Base-by-base conservation (phyloP, 257 asterid species). In the Plantago ovata region DNA sequence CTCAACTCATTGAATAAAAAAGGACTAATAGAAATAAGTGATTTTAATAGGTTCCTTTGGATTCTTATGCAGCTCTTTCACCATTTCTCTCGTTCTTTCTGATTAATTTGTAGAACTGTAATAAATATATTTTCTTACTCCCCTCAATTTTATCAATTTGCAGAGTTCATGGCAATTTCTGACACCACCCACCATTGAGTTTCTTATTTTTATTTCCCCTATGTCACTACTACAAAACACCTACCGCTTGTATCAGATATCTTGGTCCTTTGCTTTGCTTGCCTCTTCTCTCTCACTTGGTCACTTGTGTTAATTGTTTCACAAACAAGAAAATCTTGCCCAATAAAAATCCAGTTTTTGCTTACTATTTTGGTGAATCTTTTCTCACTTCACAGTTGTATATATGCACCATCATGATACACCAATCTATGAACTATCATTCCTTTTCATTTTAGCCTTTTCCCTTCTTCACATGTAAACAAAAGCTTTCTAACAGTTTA, bases 201-300 rank as follows among this genome's bases (percentile, higher is more conserved):
- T 69, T n/a, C n/a, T n/a, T n/a, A n/a, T n/a, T n/a, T 58, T 43
- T 58, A n/a, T 40, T 64, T n/a, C 47, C 79, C 72, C 72, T 22
- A 80, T 75, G 83, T 62, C 80, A 67, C 73, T 79, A 81, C 78
- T 79, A 81, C 78, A 79, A 73, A 84, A 71, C 69, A 77, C 89
- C 86, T 65, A 73, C 77, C 58, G 50, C 65, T 72, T 49, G 50
- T 45, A 52, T 39, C 51, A 75, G 58, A 65, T 69, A 62, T 73
- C 59, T 75, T 71, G 77, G 76, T 49, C 72, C 72, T 69, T 53
- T 63, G 55, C 58, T 66, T 54, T 61, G 70, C 50, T 60, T 67
- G 51, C 73, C 77, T 28, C 4, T 28, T 28, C 36, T 28, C 36
- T 28, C 36, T 28, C 36, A 28, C n/a, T n/a, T n/a, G n/a, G n/a